Base-by-base conservation (phyloP, 352 stramenopile genomes). In the Phytopythium boreale region DNA sequence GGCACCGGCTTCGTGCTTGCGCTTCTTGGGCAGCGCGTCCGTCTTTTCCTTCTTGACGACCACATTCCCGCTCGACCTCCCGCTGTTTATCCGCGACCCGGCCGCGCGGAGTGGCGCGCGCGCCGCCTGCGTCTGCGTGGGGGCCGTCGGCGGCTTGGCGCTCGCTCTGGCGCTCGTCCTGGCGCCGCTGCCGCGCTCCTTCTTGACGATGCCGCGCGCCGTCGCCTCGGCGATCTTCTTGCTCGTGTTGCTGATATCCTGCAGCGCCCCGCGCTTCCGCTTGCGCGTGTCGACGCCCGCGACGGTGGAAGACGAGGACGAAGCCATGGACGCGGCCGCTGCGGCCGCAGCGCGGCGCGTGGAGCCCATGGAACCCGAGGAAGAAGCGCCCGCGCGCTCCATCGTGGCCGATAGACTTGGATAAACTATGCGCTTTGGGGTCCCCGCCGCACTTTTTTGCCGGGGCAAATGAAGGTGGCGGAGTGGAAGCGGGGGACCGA, bases 171-270 rank as follows among this genome's bases (percentile, higher is more conserved):
- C 11, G 55, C 68, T 71, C 36, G 63, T 31, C 47, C 60, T 51
- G 27, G 53, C 22, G 31, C 55, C 11, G 37, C 51, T 63, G 57
- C 20, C 29, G 59, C 26, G 37, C 24, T 66, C 62, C 61, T 80
- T 77, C 68, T 79, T 82, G 22, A 61, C 53, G 41, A 56, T 56
- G 15, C 37, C 43, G 20, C n/a, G 17, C 37, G 56, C 58, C 41
- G 43, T 55, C 12, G 58, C 51, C 61, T 69, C 64, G 19, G 63
- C 53, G 31, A 68, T 58, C 53, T 77, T 82, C 68, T 84, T 84
- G 56, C 62, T 66, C 24, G 68, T 89, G 66, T 94, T 94, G 66
- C 82, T 92, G 69, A 94, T 94, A 62, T 94, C 84, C 69, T 92
- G 80, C 39, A 94, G 70, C 12, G 86, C 77, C 34, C 81, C 86